A percentile compares a stretch with the other conserved stretches of the same genome.
These are phyloP conservation scores for Ganoderma resinaceum DNA, from an alignment of 1,284 basidiomycete genomes.

Conservation along the genomic window DNA sequence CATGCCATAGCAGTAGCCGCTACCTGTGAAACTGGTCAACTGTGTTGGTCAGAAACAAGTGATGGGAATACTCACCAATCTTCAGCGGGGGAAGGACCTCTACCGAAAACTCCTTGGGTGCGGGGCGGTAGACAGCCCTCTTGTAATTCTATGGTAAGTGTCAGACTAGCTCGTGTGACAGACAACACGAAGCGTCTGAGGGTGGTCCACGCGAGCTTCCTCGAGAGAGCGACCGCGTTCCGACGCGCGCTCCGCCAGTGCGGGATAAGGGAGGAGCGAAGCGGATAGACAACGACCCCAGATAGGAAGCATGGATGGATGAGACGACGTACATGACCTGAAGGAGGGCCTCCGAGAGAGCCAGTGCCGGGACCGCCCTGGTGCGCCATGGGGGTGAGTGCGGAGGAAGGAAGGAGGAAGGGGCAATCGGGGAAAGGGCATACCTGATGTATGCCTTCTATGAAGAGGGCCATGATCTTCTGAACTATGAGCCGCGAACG, in stretches of 20 bases:
- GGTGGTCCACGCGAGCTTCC: background rate
- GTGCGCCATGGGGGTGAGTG: conserved; percentile 22
- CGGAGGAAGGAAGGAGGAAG: conserved; percentile 14
- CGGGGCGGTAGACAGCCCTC: conserved; percentile 62
- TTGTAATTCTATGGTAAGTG: conserved; percentile 51
- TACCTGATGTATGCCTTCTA: conserved; percentile 13
- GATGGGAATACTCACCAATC: conserved; percentile 50
- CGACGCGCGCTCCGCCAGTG: conserved; percentile 11
- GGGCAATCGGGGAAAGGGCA: conserved; percentile 10
- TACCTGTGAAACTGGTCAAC: conserved; percentile 47
- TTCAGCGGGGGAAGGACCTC: conserved; percentile 64
- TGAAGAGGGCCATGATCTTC: conserved; percentile 14
- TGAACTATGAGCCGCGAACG: conserved; percentile 2
- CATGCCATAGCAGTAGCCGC: conserved; percentile 65
- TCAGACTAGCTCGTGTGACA: conserved; percentile 7
- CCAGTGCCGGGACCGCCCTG: conserved; percentile 39
- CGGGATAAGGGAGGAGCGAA: background rate
- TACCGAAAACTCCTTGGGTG: conserved; percentile 67
- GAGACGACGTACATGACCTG: conserved; percentile 36
- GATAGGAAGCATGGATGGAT: background rate
- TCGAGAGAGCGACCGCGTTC: background rate
- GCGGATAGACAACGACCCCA: conserved; percentile 1
- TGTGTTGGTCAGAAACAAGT: conserved; percentile 7
- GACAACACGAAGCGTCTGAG: background rate
- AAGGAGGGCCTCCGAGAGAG: conserved; percentile 36